phyloP scores from a whole-genome alignment of 495 filamentous ascomycete species.

The Neurospora sp. region DNA sequence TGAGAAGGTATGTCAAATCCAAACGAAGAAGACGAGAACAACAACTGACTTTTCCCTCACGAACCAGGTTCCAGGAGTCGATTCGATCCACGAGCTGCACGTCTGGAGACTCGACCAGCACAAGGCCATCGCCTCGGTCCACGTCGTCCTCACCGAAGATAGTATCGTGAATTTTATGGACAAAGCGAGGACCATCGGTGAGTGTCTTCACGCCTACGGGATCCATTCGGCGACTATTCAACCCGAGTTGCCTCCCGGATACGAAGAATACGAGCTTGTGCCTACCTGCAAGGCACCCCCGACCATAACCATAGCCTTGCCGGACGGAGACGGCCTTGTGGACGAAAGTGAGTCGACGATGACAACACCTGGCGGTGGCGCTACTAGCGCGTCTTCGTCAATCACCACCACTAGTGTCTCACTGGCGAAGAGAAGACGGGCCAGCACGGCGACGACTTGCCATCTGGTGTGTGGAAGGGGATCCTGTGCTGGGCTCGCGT shows the following conservation, averaged over 20 bases:
- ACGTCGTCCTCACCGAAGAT: conserved; percentile 63
- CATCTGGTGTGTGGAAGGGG: background rate
- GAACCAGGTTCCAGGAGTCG: conserved; percentile 57
- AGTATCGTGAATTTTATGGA: conserved; percentile 61
- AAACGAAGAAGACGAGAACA: background rate
- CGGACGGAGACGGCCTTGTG: background rate
- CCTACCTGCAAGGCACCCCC: background rate
- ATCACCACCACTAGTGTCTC: background rate
- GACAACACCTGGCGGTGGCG: background rate
- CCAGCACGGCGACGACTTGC: background rate
- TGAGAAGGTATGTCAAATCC: conserved; percentile 33
- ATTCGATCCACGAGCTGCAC: conserved; percentile 82
- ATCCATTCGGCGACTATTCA: conserved; percentile 91
- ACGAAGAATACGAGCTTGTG: background rate
- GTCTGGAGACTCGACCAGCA: conserved; percentile 88
- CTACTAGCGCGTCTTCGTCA: background rate
- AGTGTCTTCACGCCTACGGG: conserved; percentile 84
- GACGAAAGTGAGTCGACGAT: background rate
- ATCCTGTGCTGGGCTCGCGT: background rate
- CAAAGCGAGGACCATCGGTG: conserved; percentile 60
- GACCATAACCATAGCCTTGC: background rate
- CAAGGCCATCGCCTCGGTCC: conserved; percentile 79
- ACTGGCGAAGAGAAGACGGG: background rate
- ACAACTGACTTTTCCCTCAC: background rate
- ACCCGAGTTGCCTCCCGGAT: conserved; percentile 48